Conservation (phyloP, 495 filamentous ascomycete species). For the Penicillium goetzii region DNA sequence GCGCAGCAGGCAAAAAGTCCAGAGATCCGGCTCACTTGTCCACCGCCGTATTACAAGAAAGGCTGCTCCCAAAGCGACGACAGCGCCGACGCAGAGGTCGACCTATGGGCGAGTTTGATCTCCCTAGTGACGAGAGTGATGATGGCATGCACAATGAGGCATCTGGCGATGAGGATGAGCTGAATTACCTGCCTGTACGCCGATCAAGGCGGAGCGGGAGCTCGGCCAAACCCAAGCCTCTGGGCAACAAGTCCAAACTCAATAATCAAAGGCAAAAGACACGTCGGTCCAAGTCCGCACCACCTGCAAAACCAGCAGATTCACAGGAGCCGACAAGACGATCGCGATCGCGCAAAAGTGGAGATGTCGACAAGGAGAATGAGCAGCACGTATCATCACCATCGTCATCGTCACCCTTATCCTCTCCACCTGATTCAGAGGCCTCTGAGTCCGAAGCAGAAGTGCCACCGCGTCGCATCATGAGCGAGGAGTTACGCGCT, state of each 20-base stretch:
- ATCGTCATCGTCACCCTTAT: conserved; percentile 47
- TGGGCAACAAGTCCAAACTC: conserved; percentile 22
- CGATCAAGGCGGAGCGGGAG: conserved; percentile 28
- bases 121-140: conserved; percentile 41
- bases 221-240: conserved; percentile 25
- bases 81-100: conserved; percentile 33
- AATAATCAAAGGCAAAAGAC: conserved; percentile 22
- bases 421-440: conserved; percentile 44
- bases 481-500: conserved; percentile 45
- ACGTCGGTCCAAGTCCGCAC: conserved; percentile 13
- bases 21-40: conserved; percentile 44
- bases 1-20: conserved; percentile 34
- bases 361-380: conserved; percentile 39
- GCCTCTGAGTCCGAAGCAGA: conserved; percentile 34
- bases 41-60: conserved; percentile 52
- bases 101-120: conserved; percentile 23
- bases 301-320: conserved; percentile 11
- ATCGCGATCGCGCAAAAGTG: conserved; percentile 20
- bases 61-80: conserved; percentile 51
- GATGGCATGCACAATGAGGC: conserved; percentile 33
- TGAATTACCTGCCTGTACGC: conserved; percentile 35
- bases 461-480: conserved; percentile 20
- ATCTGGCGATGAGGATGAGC: conserved; percentile 47
- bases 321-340: conserved; percentile 8
- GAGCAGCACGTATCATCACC: conserved; percentile 36